Conservation (phyloP, 1,139 yeast genomes). For the Candida sp. region DNA sequence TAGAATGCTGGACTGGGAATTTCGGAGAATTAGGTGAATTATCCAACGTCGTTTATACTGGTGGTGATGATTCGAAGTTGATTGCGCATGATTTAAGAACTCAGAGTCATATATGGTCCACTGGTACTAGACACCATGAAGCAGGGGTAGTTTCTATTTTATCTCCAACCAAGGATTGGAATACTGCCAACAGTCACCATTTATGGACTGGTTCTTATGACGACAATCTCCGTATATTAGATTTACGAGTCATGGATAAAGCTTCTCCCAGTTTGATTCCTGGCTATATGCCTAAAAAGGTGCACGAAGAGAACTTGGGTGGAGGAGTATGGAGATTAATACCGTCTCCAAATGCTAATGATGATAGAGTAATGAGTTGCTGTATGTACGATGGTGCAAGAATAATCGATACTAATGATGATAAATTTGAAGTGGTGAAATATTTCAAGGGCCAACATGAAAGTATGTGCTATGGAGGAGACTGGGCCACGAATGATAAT, state of each 20-base stretch:
- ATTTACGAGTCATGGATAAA: constrained; percentile 55
- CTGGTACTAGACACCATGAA: constrained; percentile 59
- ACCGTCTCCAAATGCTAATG: constrained; percentile 49
- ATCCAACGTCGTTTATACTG: constrained; percentile 66
- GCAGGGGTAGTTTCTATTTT: constrained; percentile 89
- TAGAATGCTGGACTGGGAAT: constrained; percentile 90
- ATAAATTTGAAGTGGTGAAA: constrained; percentile 38
- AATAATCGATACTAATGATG: constrained; percentile 36
- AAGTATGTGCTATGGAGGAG: constrained; percentile 96
- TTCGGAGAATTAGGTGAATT: constrained; percentile 60
- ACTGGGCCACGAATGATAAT: constrained; percentile 58
- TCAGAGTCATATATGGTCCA: constrained; percentile 45
- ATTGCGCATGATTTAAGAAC: constrained; percentile 73
- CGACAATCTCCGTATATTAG: constrained; percentile 68
- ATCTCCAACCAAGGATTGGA: constrained; percentile 41
- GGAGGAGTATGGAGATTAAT: constrained; percentile 96
- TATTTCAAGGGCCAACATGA: constrained; percentile 71
- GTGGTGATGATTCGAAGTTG: constrained; percentile 84
- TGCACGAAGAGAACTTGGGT: constrained; percentile 52
- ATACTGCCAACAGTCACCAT: constrained; percentile 40
- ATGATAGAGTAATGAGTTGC: constrained; percentile 61
- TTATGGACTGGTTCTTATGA: constrained; percentile 94
- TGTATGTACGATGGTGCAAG: constrained; percentile 98
- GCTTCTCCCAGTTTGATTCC: constrained; percentile 33
- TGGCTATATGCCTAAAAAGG: constrained; percentile 47